phyloP scores from a whole-genome alignment of 768 basidiomycete genomes.

The Rhodotorula toruloides region DNA sequence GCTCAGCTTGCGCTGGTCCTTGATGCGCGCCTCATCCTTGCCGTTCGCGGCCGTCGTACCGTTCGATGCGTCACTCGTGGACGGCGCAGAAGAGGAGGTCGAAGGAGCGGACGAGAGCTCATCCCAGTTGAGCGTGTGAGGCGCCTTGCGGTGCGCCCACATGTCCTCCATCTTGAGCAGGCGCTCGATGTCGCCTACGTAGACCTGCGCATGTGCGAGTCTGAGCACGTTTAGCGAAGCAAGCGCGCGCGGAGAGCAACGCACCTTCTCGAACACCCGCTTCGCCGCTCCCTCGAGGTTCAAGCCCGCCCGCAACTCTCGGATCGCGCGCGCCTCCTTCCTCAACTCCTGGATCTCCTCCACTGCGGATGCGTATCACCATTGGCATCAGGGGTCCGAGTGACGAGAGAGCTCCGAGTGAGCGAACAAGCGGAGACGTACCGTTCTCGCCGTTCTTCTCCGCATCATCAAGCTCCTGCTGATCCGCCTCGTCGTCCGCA shows the following conservation, averaged over 20 bases:
- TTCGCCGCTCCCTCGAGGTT: slow-evolving; percentile 56
- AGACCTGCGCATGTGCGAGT: slow-evolving; percentile 58
- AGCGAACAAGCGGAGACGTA: slow-evolving; percentile 45
- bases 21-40: slow-evolving; percentile 51
- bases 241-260: not conserved
- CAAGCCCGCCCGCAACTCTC: slow-evolving; percentile 68
- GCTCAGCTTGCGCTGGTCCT: slow-evolving; percentile 73
- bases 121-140: slow-evolving; percentile 76
- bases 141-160: slow-evolving; percentile 88
- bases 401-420: too few relatives aligned
- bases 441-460: slow-evolving; percentile 91
- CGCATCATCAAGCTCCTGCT: slow-evolving; percentile 79
- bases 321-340: slow-evolving; percentile 83
- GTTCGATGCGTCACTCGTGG: not conserved
- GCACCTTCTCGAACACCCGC: slow-evolving; percentile 77
- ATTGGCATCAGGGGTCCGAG: too few relatives aligned
- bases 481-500: slow-evolving; percentile 66
- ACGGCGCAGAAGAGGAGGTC: slow-evolving; percentile 49
- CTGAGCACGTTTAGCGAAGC: too few relatives aligned
- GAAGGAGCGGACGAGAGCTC: slow-evolving; percentile 58
- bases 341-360: slow-evolving; percentile 84
- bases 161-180: slow-evolving; percentile 90
- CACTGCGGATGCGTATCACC: too few relatives aligned
- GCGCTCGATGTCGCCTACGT: slow-evolving; percentile 77
- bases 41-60: not conserved